These are phyloP conservation scores for Leishmania gerbilli DNA, from an alignment of 208 protist genomes.

Conservation along the genomic window DNA sequence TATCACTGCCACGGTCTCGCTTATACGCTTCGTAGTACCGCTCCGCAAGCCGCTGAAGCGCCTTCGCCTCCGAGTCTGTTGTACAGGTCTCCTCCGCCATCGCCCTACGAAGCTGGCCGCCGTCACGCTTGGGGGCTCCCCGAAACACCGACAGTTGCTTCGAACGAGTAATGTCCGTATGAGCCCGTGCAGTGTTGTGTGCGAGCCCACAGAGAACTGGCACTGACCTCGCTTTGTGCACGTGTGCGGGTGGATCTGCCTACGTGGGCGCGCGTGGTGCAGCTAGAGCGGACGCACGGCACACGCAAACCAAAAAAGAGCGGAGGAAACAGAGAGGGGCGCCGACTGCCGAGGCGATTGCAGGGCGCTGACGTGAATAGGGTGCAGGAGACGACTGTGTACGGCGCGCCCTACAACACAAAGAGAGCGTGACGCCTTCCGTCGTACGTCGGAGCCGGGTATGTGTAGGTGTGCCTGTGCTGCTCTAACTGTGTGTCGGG, in stretches of 20 bases:
- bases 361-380: background rate
- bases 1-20: constrained; percentile 33
- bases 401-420: background rate
- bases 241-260: background rate
- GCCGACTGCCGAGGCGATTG: background rate
- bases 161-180: background rate
- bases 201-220: background rate
- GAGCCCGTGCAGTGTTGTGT: background rate
- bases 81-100: background rate
- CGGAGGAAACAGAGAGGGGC: background rate
- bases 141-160: background rate
- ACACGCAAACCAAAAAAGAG: background rate
- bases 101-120: background rate
- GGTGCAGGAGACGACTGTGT: background rate
- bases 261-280: background rate
- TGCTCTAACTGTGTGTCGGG: background rate
- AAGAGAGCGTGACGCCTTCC: background rate
- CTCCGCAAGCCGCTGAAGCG: constrained; percentile 59
- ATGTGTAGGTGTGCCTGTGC: background rate
- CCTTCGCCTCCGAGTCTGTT: constrained; percentile 13
- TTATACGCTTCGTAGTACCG: constrained; percentile 49
- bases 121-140: background rate
- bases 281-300: background rate
- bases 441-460: background rate
- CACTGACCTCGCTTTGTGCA: background rate